Conservation (phyloP, 768 basidiomycete genomes). For the Auricularia cornea region DNA sequence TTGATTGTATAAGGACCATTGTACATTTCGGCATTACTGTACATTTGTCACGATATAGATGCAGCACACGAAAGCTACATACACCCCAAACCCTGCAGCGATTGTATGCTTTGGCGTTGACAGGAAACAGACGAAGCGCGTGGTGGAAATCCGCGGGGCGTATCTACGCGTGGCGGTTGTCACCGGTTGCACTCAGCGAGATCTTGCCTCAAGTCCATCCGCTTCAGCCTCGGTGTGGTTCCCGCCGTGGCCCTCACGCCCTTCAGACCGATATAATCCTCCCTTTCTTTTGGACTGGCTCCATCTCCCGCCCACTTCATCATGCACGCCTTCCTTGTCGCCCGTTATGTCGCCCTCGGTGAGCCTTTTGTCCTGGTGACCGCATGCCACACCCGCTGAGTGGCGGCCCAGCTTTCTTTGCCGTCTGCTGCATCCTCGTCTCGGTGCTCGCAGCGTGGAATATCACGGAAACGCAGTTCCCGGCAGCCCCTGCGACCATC, state of each 20-base stretch:
- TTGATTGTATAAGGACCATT: not conserved
- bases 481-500: not conserved
- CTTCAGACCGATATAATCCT: not conserved
- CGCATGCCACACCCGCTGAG: not conserved
- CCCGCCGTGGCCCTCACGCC: not conserved
- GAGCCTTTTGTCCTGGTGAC: slow-evolving; percentile 10
- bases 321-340: slow-evolving; percentile 33
- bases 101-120: not conserved
- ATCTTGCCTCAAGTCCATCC: not conserved
- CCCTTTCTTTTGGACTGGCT: slow-evolving; percentile 2
- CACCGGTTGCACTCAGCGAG: no score
- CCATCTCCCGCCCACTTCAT: slow-evolving; percentile 24
- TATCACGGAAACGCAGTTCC: not conserved
- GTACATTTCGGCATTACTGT: not conserved
- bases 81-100: no score
- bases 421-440: not conserved
- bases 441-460: not conserved
- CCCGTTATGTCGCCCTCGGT: slow-evolving; percentile 60
- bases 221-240: not conserved
- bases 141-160: no score
- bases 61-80: not conserved
- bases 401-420: not conserved
- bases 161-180: no score
- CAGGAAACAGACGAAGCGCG: no score
- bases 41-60: not conserved